Base-by-base conservation (phyloP, 2,329 filamentous ascomycete species). In the Arthrinium phaeospermum region DNA sequence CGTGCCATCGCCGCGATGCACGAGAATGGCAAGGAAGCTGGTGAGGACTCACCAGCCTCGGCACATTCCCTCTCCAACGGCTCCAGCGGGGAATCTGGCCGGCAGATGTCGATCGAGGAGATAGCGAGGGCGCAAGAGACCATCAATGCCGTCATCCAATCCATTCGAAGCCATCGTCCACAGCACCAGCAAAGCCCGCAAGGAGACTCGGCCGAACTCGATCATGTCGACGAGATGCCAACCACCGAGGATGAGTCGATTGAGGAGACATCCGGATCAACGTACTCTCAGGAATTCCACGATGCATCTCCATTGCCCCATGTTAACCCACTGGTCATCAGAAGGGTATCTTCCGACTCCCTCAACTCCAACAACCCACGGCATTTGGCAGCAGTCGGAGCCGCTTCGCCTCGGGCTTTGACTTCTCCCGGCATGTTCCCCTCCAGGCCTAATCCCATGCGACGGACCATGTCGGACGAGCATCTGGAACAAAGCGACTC, bases 61-160 rank as follows among this genome's bases (percentile, higher is more conserved):
- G 22, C 57, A 13, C 34, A 13, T 41, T 41, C 34, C 3, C 19
- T 64, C 57, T 64, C 34, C 19, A 41, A 64, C 13, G 34, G 57
- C 34, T 41, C 57, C 4, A 41, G 57, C 19, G 57, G 10, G n/a
- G 57, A 41, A 37, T 41, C 34, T 12, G 34, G 34, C 34, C 57
- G 30, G 30, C 30, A 46, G 4, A 69, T 69, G 67, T 69, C 67
- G 16, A 34, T 49, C 3, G 67, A 69, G 16, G 67, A 46, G 7
- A 69, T 69, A 49, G 67, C 34, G 22, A 69, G 67, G 67, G 67
- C 68, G n/a, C 34, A 47, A 16, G 68, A 70, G 14, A 70, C 68
- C 30, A 70, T 70, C 47, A 70, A 53, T 49, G 68, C 68, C 7
- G 68, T 53, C 22, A 70, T 70, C 13, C 46, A 70, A 16, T 70